Percentiles rank a stretch among this genome's conserved stretches.
These are phyloP conservation scores for Lachnellula cervina DNA, from an alignment of 2,329 filamentous ascomycete genomes.

Conservation along the genomic window DNA sequence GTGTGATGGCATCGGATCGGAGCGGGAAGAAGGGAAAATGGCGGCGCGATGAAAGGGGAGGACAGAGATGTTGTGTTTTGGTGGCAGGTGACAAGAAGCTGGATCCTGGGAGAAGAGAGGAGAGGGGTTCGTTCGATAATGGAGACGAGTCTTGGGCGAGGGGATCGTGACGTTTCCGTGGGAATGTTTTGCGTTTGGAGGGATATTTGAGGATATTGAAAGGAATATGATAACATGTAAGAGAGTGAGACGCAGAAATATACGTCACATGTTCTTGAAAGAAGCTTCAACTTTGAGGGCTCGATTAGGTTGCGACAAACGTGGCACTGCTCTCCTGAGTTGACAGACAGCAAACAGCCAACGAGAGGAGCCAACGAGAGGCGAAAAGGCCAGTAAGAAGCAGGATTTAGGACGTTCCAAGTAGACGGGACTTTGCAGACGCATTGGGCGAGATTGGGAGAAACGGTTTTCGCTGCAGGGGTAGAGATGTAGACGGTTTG, in stretches of 20 bases:
- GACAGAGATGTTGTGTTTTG: slow-evolving; percentile 1
- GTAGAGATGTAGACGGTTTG: not conserved
- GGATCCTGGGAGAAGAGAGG: not conserved
- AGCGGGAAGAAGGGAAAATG: not conserved
- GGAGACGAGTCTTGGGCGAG: not conserved
- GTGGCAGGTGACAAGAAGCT: not conserved
- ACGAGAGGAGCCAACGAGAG: not conserved
- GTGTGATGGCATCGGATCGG: not conserved
- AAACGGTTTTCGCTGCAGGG: not conserved
- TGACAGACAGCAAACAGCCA: not conserved
- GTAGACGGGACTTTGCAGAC: not conserved
- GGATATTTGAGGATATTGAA: not conserved
- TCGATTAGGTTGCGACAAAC: not conserved
- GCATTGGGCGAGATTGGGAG: not conserved
- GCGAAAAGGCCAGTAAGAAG: not conserved
- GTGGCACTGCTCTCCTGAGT: not conserved
- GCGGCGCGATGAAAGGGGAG: not conserved
- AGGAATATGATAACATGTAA: not conserved
- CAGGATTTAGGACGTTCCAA: not conserved
- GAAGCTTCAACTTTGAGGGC: not conserved
- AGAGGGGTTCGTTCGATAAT: not conserved
- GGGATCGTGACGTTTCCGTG: not conserved
- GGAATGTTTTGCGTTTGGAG: not conserved
- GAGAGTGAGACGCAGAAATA: no score
- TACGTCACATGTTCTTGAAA: not conserved